A percentile compares a stretch with the other conserved stretches of the same genome.
phyloP scores from a whole-genome alignment of 305 asterid genomes.

The Solanum hybrid region DNA sequence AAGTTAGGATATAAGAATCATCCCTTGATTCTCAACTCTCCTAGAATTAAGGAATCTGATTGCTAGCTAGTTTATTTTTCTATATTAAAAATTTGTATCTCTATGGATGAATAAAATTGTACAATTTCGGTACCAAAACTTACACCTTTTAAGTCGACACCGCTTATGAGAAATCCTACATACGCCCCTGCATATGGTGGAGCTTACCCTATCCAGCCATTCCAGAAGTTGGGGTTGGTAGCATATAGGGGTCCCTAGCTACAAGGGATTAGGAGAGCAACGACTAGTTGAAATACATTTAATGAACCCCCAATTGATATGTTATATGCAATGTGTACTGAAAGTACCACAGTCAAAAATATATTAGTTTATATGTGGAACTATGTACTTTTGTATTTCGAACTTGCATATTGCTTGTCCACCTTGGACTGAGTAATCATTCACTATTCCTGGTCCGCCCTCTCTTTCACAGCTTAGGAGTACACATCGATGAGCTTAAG shows the following conservation, averaged over 20 bases:
- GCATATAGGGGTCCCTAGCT: not conserved
- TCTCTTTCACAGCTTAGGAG: not conserved
- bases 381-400: not conserved
- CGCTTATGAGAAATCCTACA: not conserved
- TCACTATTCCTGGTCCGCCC: not conserved
- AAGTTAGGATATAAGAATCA: not conserved
- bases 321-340: not conserved
- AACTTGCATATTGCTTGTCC: not conserved
- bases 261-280: not conserved
- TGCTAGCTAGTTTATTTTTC: not conserved
- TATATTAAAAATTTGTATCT: not conserved
- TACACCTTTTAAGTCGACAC: not conserved
- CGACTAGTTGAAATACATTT: not conserved
- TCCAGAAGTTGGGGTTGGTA: not conserved
- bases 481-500: not conserved
- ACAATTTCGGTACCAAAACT: not conserved
- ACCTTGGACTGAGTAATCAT: not conserved
- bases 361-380: not conserved
- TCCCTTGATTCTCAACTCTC: not conserved
- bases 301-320: not conserved
- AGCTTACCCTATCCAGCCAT: not conserved
- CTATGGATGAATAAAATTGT: not conserved
- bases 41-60: not conserved
- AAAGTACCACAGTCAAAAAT: not conserved
- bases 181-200: not conserved